phyloP scores from a whole-genome alignment of 2,329 filamentous ascomycete species.

The Colletotrichum orchidophilum region DNA sequence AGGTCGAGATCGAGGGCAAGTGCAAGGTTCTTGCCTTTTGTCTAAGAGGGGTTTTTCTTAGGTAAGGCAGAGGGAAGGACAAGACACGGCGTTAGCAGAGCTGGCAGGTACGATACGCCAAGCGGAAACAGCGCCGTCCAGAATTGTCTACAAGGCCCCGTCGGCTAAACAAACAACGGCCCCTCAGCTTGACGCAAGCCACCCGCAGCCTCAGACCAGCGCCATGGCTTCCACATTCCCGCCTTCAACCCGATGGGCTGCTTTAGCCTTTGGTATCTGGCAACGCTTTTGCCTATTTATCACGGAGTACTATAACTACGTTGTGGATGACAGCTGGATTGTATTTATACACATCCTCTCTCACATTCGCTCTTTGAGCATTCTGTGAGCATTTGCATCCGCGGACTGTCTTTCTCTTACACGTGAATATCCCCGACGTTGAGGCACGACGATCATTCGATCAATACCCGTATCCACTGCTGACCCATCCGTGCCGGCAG shows the following conservation, averaged over 20 bases:
- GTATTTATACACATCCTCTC: no score
- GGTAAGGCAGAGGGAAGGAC: background rate
- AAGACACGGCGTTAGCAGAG: background rate
- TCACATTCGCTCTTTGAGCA: background rate
- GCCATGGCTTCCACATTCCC: background rate
- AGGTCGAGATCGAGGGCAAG: background rate
- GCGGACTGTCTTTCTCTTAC: background rate
- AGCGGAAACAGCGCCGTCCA: background rate
- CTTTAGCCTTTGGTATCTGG: background rate
- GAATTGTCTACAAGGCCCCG: background rate
- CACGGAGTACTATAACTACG: no score
- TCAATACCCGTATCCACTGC: background rate
- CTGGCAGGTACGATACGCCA: background rate
- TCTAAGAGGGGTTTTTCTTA: background rate
- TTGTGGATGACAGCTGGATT: no score
- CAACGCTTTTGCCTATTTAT: background rate
- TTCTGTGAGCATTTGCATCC: background rate
- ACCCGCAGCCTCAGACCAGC: slow-evolving; percentile 1
- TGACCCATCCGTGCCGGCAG: background rate
- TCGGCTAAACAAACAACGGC: background rate
- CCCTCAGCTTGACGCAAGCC: background rate
- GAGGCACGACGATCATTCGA: background rate
- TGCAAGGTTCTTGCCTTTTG: background rate
- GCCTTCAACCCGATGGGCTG: background rate
- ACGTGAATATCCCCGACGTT: background rate